phyloP scores from a whole-genome alignment of 169 alveolate genomes.

The Plasmodium cynomolgi region DNA sequence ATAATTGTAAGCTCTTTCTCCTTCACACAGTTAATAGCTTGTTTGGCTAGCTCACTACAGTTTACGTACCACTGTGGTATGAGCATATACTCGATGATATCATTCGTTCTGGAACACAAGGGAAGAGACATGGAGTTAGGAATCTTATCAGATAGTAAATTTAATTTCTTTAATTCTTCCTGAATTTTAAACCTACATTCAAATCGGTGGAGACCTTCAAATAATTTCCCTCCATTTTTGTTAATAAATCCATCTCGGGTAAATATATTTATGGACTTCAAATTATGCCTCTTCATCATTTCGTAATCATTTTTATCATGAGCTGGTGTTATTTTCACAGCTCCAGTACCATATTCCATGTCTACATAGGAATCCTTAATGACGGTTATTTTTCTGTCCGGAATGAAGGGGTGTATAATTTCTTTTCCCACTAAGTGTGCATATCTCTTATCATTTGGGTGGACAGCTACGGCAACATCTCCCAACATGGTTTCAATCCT shows the following conservation, averaged over 20 bases:
- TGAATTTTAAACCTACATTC: constrained; percentile 94
- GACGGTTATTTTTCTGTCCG: constrained; percentile 93
- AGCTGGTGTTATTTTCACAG: constrained; percentile 99
- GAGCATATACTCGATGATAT: constrained; percentile 97
- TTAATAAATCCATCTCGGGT: constrained; percentile 96
- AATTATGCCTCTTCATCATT: constrained; percentile 95
- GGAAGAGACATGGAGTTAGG: constrained; percentile 97
- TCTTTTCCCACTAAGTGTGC: constrained; percentile 95
- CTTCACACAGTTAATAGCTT: constrained; percentile 94
- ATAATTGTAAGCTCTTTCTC: constrained; percentile 92
- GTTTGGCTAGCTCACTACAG: constrained; percentile 95
- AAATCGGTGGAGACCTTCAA: constrained; percentile 96
- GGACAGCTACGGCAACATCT: constrained; percentile 99
- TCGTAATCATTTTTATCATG: constrained; percentile 99
- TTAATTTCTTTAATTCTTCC: constrained; percentile 93
- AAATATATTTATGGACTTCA: constrained; percentile 93
- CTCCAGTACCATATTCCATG: constrained; percentile 99
- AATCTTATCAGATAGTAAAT: constrained; percentile 87
- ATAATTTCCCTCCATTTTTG: constrained; percentile 94
- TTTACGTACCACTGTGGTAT: constrained; percentile 99
- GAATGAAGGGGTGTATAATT: constrained; percentile 97
- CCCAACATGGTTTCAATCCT: constrained; percentile 99
- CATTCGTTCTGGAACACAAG: constrained; percentile 97
- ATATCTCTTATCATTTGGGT: constrained; percentile 97
- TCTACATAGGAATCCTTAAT: constrained; percentile 98